These are phyloP conservation scores for Telfairia occidentalis DNA, from an alignment of 331 rosid genomes.

Conservation along the genomic window DNA sequence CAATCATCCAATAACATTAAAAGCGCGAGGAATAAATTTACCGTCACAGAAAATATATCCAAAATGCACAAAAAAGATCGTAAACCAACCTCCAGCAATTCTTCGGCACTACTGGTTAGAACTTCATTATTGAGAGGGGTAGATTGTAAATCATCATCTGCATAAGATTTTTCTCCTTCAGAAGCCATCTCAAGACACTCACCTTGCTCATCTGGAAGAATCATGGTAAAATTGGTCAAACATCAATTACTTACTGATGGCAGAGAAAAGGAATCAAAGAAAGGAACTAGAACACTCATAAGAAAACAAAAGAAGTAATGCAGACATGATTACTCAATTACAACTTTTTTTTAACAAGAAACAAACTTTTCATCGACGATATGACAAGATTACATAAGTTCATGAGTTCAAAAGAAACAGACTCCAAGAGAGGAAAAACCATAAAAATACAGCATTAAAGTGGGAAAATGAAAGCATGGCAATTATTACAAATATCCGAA, in stretches of 20 bases:
- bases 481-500: too few relatives aligned
- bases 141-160: slow-evolving; percentile 33
- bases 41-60: not conserved
- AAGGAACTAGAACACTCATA: not conserved
- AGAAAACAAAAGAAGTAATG: not conserved
- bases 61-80: not conserved
- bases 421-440: too few relatives aligned
- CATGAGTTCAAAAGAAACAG: too few relatives aligned
- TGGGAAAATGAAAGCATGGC: too few relatives aligned
- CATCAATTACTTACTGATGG: not conserved
- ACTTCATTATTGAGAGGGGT: slow-evolving; percentile 34
- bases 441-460: too few relatives aligned
- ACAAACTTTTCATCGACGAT: too few relatives aligned
- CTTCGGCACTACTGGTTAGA: slow-evolving; percentile 25
- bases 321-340: not conserved
- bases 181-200: slow-evolving; percentile 34
- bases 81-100: slow-evolving; percentile 37
- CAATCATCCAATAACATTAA: not conserved
- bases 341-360: too few relatives aligned
- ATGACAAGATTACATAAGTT: too few relatives aligned
- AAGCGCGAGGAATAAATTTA: not conserved
- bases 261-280: not conserved
- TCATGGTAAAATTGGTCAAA: slow-evolving; percentile 20
- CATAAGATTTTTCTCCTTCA: slow-evolving; percentile 28
- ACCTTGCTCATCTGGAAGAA: slow-evolving; percentile 42